Base-by-base conservation (phyloP, 2,329 filamentous ascomycete species). In the Diaporthe sp. region DNA sequence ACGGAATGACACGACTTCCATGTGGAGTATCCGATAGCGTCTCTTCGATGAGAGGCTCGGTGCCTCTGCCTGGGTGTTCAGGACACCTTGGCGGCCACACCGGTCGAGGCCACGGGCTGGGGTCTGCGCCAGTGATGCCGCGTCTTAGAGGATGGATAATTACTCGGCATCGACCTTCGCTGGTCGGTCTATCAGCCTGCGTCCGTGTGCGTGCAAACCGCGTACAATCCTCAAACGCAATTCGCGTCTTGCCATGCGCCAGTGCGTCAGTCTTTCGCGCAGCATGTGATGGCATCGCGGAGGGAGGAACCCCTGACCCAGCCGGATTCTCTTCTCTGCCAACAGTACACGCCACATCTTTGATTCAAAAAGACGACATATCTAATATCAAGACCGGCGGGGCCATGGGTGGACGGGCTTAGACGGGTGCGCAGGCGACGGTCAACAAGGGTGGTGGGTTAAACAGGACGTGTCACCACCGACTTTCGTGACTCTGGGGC, bases 361-460 rank as follows among this genome's bases (percentile, higher is more conserved):
- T 65, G 58, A 69, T 69, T 69, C 65, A 49, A 71, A 42, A 71
- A 71, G 39, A 44, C 39, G 57, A 73, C 49, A 42, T 73, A 65
- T 62, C 70, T 42, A 42, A 73, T 73, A 55, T 49, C 70, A 44
- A 73, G 70, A 65, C 58, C 70, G 58, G 59, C 42, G 34, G 70
- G 57, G 58, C 34, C 57, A 44, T 19, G 34, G 58, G 46, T 12
- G 70, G 58, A 31, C 19, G n/a, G 31, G 44, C 57, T 62, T 42
- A 62, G 58, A 65, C 70, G 31, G 46, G 46, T 51, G 58, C 57
- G 46, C 44, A 65, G 39, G 49, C 49, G 17, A 62, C 46, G 70
- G 46, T 62, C 70, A 55, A 34, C 57, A 37, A 37, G 70, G 70
- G 34, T 28, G 59, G 46, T 39, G 22, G 49, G 15, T 42, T 28